These are phyloP conservation scores for Pythium vanterpoolii DNA, from an alignment of 352 stramenopile species.

Conservation along the genomic window DNA sequence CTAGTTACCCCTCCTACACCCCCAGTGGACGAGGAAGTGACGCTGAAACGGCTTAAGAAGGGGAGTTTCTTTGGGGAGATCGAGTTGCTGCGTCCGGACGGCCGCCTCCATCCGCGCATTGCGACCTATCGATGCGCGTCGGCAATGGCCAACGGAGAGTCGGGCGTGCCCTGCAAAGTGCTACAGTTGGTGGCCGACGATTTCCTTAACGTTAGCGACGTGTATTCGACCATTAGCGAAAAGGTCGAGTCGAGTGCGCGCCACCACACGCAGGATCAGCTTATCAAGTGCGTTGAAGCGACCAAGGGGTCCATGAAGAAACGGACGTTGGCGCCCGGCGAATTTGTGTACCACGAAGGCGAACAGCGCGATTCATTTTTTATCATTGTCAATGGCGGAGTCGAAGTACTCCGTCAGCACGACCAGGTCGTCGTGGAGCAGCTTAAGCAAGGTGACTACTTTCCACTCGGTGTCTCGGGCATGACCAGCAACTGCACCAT, in stretches of 20 bases:
- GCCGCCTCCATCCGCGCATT: conserved; percentile 61
- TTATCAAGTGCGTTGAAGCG: conserved; percentile 76
- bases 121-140: conserved; percentile 58
- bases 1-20: not conserved
- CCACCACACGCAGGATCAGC: conserved; percentile 60
- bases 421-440: conserved; percentile 69
- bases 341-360: conserved; percentile 80
- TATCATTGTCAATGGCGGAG: conserved; percentile 67
- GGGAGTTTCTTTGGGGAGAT: conserved; percentile 81
- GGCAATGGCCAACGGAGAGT: conserved; percentile 1
- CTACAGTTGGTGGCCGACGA: conserved; percentile 77
- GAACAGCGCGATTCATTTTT: conserved; percentile 78
- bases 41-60: conserved; percentile 55
- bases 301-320: conserved; percentile 70
- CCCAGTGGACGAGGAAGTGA: conserved; percentile 41
- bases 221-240: conserved; percentile 68
- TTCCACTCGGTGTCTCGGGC: conserved; percentile 72
- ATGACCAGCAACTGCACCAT: conserved; percentile 66
- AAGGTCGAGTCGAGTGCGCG: conserved; percentile 60
- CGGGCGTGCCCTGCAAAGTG: conserved; percentile 59
- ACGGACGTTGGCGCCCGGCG: conserved; percentile 43
- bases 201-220: conserved; percentile 72
- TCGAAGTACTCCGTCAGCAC: conserved; percentile 71
- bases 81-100: conserved; percentile 70
- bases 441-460: conserved; percentile 71